Conservation (phyloP, 2,329 filamentous ascomycete species). For the Aureobasidium pullulans region DNA sequence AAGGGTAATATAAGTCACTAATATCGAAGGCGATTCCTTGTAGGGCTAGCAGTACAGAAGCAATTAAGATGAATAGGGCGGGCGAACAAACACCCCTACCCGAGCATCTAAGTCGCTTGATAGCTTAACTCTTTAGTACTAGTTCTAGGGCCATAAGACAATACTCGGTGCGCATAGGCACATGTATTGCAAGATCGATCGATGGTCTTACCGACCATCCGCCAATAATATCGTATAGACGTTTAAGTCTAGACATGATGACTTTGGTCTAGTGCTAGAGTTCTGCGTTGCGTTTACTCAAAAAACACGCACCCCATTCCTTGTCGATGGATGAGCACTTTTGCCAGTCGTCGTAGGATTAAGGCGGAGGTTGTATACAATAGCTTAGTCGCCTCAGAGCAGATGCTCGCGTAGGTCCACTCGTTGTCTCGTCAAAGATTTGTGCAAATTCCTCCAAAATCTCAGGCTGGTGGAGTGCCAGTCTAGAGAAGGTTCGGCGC, state of each 20-base stretch:
- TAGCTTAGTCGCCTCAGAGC: background rate
- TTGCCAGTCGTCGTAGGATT: background rate
- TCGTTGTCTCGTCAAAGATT: background rate
- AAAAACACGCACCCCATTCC: background rate
- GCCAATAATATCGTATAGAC: background rate
- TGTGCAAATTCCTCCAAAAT: background rate
- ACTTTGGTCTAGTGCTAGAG: background rate
- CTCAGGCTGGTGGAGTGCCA: background rate
- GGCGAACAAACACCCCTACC: background rate
- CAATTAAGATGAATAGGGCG: background rate
- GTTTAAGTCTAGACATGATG: background rate
- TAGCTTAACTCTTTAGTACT: background rate
- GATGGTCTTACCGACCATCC: background rate
- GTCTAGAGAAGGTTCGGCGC: background rate
- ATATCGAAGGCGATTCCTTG: background rate
- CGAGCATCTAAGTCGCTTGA: background rate
- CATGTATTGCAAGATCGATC: background rate
- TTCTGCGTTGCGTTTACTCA: background rate
- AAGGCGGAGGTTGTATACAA: background rate
- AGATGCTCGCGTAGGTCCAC: background rate
- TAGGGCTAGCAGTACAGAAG: background rate
- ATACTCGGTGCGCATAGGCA: background rate
- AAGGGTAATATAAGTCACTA: background rate
- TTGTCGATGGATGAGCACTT: background rate
- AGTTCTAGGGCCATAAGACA: background rate